A percentile compares a stretch with the other conserved stretches of the same genome.
Evolutionary conservation across 257 asterid genomes (phyloP).

Genomic region (Salvia splendens): DNA sequence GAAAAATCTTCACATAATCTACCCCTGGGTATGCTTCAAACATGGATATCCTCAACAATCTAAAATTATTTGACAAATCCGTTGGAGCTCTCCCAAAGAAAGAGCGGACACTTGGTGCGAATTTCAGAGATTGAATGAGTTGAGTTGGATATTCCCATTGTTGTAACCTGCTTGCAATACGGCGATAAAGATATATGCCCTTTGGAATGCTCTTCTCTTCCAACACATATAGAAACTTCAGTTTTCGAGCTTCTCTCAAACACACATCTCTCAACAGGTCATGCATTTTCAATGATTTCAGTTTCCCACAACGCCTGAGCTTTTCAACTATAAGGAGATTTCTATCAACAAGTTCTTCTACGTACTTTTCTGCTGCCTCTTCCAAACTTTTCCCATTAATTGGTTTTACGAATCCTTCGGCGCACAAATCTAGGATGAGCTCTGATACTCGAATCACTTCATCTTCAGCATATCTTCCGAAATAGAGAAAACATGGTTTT

Average conservation of each 20-base stretch:
- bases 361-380: not conserved
- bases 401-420: conserved; percentile 1
- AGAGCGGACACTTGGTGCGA: not conserved
- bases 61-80: not conserved
- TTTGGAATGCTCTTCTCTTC: not conserved
- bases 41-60: not conserved
- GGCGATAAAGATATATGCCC: not conserved
- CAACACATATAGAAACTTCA: not conserved
- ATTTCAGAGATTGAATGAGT: not conserved
- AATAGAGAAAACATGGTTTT: conserved; percentile 21
- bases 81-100: not conserved
- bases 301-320: not conserved
- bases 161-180: not conserved
- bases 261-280: not conserved
- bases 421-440: not conserved
- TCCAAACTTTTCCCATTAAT: not conserved
- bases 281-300: not conserved
- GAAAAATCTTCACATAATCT: not conserved
- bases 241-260: not conserved
- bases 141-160: no score
- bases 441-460: not conserved
- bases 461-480: conserved; percentile 2
- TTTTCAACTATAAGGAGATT: not conserved
- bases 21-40: not conserved
- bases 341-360: not conserved